A percentile compares a stretch with the other conserved stretches of the same genome.
Evolutionary conservation across 805 yeast genomes (phyloP).

Genomic region (Saccharomycopsis babjevae): DNA sequence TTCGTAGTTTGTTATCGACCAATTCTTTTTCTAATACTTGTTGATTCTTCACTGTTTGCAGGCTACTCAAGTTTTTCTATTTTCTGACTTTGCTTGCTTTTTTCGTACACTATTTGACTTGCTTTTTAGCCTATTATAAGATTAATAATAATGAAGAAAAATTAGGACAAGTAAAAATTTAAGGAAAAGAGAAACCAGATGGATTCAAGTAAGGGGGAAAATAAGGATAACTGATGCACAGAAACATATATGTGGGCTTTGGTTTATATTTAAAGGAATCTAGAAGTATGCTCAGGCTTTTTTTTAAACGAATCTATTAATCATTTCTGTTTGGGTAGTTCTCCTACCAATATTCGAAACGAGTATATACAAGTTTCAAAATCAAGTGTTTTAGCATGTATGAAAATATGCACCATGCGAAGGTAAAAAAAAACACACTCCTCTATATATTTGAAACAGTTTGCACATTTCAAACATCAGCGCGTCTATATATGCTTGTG

Average conservation of each 20-base stretch:
- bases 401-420: slow-evolving; percentile 1
- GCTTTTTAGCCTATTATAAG: no score
- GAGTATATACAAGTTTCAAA: not conserved
- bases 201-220: not conserved
- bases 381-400: not conserved
- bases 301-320: not conserved
- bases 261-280: not conserved
- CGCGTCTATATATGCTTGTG: not conserved
- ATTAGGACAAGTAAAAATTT: no score
- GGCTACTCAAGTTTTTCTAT: no score
- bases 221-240: not conserved
- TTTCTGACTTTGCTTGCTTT: no score
- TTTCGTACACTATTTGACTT: no score
- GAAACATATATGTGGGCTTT: not conserved
- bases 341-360: not conserved
- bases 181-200: not conserved
- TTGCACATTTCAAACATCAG: not conserved
- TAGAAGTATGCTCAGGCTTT: not conserved
- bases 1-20: not conserved
- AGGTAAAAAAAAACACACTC: not conserved
- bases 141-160: no score
- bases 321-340: not conserved
- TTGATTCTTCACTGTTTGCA: not conserved
- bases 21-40: not conserved
- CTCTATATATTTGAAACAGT: not conserved